phyloP scores from a whole-genome alignment of 2,329 filamentous ascomycete species.

The Monosporascus ibericus region DNA sequence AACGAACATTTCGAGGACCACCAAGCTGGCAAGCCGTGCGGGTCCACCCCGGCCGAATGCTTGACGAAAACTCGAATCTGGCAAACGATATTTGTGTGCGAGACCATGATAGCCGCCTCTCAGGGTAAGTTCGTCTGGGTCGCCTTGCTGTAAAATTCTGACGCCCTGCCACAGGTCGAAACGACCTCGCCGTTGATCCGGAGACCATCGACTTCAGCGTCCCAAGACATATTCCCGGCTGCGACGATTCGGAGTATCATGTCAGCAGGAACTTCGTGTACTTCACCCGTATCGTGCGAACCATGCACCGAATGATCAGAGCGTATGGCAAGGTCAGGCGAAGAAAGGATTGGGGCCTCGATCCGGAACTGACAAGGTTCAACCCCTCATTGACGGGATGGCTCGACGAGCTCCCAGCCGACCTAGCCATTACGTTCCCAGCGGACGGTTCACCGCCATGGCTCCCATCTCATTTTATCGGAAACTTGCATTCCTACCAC shows the following conservation, averaged over 20 bases:
- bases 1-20: slow-evolving; percentile 83
- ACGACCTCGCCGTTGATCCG: slow-evolving; percentile 68
- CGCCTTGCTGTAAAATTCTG: slow-evolving; percentile 3
- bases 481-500: slow-evolving; percentile 86
- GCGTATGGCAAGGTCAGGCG: slow-evolving; percentile 66
- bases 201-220: slow-evolving; percentile 72
- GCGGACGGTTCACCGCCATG: slow-evolving; percentile 74
- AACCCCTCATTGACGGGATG: slow-evolving; percentile 73
- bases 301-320: slow-evolving; percentile 70
- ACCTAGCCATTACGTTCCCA: slow-evolving; percentile 73
- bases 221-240: slow-evolving; percentile 55
- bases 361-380: slow-evolving; percentile 74
- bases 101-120: slow-evolving; percentile 88
- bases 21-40: slow-evolving; percentile 64
- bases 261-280: slow-evolving; percentile 81
- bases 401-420: slow-evolving; percentile 69
- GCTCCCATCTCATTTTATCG: slow-evolving; percentile 80
- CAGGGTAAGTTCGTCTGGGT: slow-evolving; percentile 58
- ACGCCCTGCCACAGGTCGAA: slow-evolving; percentile 52
- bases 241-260: slow-evolving; percentile 69
- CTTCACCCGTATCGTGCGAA: slow-evolving; percentile 69
- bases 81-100: slow-evolving; percentile 80
- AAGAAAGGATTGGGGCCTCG: slow-evolving; percentile 77
- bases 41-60: slow-evolving; percentile 66
- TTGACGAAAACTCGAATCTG: slow-evolving; percentile 80